phyloP scores from a whole-genome alignment of 2,329 filamentous ascomycete species.

The Penicillium brasilianum region DNA sequence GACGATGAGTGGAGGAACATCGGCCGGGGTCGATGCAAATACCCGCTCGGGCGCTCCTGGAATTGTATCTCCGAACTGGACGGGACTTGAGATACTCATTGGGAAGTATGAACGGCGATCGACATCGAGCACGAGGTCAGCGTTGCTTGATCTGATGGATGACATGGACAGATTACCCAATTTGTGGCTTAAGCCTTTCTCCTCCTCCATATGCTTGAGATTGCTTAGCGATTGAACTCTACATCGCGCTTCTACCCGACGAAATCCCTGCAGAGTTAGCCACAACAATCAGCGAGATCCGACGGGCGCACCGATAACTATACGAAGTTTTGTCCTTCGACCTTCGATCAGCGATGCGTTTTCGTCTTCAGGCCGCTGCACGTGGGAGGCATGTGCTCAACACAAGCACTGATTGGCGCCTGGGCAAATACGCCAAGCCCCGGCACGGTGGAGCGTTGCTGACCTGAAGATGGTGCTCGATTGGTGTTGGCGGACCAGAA shows the following conservation, averaged over 20 bases:
- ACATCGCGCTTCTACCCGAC: neutral
- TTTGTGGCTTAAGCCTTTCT: neutral
- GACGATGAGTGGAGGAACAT: neutral
- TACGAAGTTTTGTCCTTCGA: neutral
- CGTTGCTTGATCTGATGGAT: neutral
- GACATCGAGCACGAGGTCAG: neutral
- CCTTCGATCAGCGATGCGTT: neutral
- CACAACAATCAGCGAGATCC: neutral
- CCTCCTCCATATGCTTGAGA: neutral
- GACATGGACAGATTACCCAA: neutral
- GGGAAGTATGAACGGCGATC: neutral
- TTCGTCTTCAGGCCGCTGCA: neutral
- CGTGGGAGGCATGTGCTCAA: conserved; percentile 11
- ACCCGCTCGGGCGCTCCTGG: neutral
- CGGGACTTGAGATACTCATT: neutral
- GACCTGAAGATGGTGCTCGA: neutral
- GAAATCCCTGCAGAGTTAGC: neutral
- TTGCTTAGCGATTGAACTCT: neutral
- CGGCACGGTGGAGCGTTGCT: neutral
- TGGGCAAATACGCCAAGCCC: neutral
- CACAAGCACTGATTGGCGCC: conserved; percentile 11
- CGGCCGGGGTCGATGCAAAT: neutral
- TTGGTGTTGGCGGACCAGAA: neutral
- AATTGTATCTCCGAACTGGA: neutral
- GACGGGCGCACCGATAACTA: neutral